Base-by-base conservation (phyloP, 805 yeast species). In the Yarrowia sp. region DNA sequence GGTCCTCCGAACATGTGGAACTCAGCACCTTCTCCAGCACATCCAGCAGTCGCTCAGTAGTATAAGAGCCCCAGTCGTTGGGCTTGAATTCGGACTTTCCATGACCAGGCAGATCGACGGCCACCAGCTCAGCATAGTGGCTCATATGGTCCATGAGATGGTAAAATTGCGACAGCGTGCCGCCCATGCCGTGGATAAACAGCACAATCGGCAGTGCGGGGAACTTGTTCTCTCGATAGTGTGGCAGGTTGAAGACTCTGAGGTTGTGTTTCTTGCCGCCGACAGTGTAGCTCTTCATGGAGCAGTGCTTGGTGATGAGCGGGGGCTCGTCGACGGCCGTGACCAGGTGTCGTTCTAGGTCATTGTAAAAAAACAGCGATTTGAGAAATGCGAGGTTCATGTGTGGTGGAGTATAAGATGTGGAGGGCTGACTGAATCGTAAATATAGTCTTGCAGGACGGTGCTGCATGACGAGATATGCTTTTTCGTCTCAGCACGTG, bases 171-270 rank as follows among this genome's bases (percentile, higher is more conserved):
- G 90, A 84, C 72, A 89, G 78, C 70, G 87, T 93, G 1, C 98
- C 98, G 1, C 98, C 98, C 18, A 93, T 75, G 0, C 98, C 98
- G 77, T 92, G 98, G 17, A 92, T 72, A 65, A 91, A 83, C 1
- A 90, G 75, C 6, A 88, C 74, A 1, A 86, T 77, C 0, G 96
- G 96, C 44, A 85, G 66, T 6, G 65, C 64, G 1, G 75, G 76
- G 35, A 75, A 63, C 64, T 72, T 69, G 55, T 69, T 66, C 15
- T 67, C 71, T 33, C 72, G 70, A 44, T 69, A 69, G 36, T 74
- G 69, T 1, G 75, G 77, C 15, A 74, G 66, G 14, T 45, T 48
- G 38, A 71, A 53, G 8, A 66, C 66, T 18, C 74, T 65, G 8
- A 71, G 61, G 9, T 62, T 45, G 18, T 68, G 47, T 22, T 67